Conservation (phyloP, 2,329 filamentous ascomycete species). For the Alternaria conjuncta region DNA sequence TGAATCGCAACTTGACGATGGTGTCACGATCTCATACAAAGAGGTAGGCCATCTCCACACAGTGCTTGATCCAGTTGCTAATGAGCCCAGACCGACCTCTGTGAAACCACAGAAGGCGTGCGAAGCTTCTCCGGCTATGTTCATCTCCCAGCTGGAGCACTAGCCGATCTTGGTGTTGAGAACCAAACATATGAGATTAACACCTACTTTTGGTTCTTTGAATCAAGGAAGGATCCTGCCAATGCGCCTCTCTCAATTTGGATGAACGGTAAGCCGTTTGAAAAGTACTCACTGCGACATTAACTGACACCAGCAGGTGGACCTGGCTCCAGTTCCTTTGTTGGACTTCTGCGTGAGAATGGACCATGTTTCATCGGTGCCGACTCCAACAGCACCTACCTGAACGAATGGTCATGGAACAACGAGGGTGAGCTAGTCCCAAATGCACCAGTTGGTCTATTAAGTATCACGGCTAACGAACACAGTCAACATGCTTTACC, state of each 20-base stretch:
- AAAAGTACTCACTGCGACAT: neutral
- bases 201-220: constrained; percentile 71
- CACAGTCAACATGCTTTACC: constrained; percentile 61
- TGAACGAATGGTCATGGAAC: constrained; percentile 69
- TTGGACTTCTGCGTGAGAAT: constrained; percentile 50
- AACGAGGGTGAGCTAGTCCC: constrained; percentile 48
- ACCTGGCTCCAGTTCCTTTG: constrained; percentile 57
- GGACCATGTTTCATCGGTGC: constrained; percentile 62
- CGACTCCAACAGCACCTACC: constrained; percentile 58
- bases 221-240: constrained; percentile 61
- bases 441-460: accelerated
- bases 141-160: constrained; percentile 58
- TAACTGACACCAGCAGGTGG: constrained; percentile 48
- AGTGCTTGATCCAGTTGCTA: neutral
- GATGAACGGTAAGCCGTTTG: constrained; percentile 56
- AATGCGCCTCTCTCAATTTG: constrained; percentile 65
- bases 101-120: constrained; percentile 63
- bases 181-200: constrained; percentile 56
- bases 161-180: constrained; percentile 43
- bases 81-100: constrained; percentile 51
- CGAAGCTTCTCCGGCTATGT: constrained; percentile 67
- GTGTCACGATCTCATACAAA: constrained; percentile 54
- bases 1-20: constrained; percentile 49
- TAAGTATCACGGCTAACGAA: neutral
- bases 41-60: constrained; percentile 36